These are phyloP conservation scores for Leishmania mexicana DNA, from an alignment of 208 protist species.

Conservation along the genomic window DNA sequence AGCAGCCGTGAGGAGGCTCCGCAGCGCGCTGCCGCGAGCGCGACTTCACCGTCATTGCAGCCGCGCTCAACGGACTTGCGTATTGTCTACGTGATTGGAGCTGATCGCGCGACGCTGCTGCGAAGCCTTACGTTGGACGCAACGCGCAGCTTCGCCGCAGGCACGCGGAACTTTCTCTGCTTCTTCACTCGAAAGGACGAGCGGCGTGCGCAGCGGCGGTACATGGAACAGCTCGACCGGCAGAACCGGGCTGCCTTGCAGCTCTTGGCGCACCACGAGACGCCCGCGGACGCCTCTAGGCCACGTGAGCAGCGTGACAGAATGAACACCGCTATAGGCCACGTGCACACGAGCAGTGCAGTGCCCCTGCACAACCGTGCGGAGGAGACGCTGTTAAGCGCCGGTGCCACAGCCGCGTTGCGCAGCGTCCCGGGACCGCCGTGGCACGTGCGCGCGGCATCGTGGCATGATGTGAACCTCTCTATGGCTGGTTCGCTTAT, in stretches of 20 bases:
- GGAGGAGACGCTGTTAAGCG: not conserved
- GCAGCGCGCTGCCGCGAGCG: not conserved
- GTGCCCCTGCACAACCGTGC: not conserved
- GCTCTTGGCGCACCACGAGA: not conserved
- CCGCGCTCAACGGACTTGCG: slow-evolving; percentile 36
- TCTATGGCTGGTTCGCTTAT: not conserved
- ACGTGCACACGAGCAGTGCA: not conserved
- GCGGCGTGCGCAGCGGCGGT: slow-evolving; percentile 28
- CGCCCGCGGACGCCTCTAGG: not conserved
- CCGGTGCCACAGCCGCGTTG: not conserved
- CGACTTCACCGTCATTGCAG: not conserved
- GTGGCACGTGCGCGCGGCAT: not conserved
- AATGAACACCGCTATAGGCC: not conserved
- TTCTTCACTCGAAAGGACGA: slow-evolving; percentile 56
- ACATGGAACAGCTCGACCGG: slow-evolving; percentile 33
- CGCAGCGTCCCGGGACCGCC: not conserved
- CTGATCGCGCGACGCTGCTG: slow-evolving; percentile 54
- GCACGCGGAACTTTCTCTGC: slow-evolving; percentile 44
- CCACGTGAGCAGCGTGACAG: not conserved
- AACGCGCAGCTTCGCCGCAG: slow-evolving; percentile 47
- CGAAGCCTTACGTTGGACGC: slow-evolving; percentile 53
- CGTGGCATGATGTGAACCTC: slow-evolving; percentile 1
- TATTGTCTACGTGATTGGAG: slow-evolving; percentile 54
- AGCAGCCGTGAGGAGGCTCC: not conserved
- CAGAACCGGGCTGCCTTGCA: slow-evolving; percentile 16